Evolutionary conservation across 768 basidiomycete genomes (phyloP).

Genomic region (Cystofilobasidium ferigula): DNA sequence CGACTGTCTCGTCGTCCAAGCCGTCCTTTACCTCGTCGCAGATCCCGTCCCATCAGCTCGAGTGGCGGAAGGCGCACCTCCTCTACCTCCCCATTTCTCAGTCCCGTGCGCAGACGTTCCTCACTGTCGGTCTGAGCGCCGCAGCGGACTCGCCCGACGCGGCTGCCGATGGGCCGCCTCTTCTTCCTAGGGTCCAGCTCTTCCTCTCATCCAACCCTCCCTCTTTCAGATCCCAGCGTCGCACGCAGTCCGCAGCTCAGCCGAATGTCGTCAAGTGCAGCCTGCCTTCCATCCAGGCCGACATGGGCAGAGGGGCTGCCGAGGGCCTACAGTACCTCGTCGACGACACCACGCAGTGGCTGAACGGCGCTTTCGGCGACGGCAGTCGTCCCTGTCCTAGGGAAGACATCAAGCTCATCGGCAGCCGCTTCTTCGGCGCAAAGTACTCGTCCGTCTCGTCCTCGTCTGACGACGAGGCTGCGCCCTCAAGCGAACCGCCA

Average conservation of each 20-base stretch:
- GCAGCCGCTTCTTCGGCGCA: slow-evolving; percentile 4
- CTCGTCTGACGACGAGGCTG: background rate
- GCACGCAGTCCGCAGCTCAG: slow-evolving; percentile 25
- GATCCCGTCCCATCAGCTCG: slow-evolving; percentile 14
- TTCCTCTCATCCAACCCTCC: background rate
- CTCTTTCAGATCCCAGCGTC: background rate
- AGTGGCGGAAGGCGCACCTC: slow-evolving; percentile 33
- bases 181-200: slow-evolving; percentile 30
- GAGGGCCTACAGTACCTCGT: slow-evolving; percentile 78
- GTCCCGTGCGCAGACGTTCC: slow-evolving; percentile 31
- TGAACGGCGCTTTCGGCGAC: slow-evolving; percentile 44
- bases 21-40: no score
- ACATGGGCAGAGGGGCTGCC: slow-evolving; percentile 52
- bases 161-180: slow-evolving; percentile 26
- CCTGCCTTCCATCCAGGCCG: slow-evolving; percentile 52
- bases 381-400: slow-evolving; percentile 13
- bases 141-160: slow-evolving; percentile 8
- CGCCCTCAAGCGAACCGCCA: background rate
- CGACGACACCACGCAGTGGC: slow-evolving; percentile 69
- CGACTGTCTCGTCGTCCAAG: background rate
- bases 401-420: slow-evolving; percentile 12
- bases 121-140: slow-evolving; percentile 33
- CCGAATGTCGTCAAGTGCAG: slow-evolving; percentile 36
- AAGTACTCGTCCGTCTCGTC: background rate
- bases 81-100: slow-evolving; percentile 33